Evolutionary conservation across 2,329 filamentous ascomycete genomes (phyloP).

Genomic region (Paecilomyces dactylethromorphus): DNA sequence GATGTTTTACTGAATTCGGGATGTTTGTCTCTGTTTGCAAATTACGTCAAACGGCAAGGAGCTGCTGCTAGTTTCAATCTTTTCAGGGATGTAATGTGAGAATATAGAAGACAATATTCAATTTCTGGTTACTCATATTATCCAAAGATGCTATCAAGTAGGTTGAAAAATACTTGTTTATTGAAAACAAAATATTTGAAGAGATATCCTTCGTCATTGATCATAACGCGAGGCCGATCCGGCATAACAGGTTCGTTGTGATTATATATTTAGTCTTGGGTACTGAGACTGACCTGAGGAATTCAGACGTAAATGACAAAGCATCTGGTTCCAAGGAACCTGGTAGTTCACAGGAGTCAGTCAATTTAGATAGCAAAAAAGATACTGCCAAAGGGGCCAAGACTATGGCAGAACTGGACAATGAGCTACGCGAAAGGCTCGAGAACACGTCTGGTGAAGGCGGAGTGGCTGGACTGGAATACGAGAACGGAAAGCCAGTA

Average conservation of each 20-base stretch:
- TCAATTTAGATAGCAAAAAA: slow-evolving; percentile 4
- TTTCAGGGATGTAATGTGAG: no score
- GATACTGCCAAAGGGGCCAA: slow-evolving; percentile 36
- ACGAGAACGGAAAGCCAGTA: slow-evolving; percentile 66
- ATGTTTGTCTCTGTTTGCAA: neutral
- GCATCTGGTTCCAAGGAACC: neutral
- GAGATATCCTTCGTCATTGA: neutral
- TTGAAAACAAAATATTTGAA: neutral
- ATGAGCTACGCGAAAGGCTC: slow-evolving; percentile 59
- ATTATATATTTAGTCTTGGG: neutral
- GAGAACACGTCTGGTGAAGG: slow-evolving; percentile 63
- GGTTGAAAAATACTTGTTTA: neutral
- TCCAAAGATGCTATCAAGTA: neutral
- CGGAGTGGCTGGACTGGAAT: slow-evolving; percentile 64
- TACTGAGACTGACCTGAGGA: neutral
- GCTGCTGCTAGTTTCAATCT: neutral
- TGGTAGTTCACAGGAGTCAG: neutral
- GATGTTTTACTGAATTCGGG: neutral
- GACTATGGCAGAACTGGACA: slow-evolving; percentile 58
- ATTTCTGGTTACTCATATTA: neutral
- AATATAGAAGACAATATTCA: neutral
- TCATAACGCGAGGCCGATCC: neutral
- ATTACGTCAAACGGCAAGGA: neutral
- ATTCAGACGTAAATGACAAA: neutral
- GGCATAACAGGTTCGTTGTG: neutral